These are phyloP conservation scores for Lagerstroemia fauriei DNA, from an alignment of 441 rosid species.

Conservation along the genomic window DNA sequence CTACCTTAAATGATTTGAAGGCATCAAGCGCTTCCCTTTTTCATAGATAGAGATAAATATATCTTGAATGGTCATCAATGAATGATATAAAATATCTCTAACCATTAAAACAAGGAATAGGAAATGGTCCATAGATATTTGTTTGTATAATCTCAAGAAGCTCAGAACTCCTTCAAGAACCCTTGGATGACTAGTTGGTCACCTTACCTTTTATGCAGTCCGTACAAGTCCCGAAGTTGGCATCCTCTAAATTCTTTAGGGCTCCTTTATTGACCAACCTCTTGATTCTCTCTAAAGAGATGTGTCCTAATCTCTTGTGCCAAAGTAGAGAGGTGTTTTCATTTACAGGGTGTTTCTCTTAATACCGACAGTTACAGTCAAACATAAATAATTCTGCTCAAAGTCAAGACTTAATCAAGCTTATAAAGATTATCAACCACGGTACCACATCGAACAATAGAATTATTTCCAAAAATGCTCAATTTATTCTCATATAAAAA, in stretches of 20 bases:
- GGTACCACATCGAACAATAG: neutral
- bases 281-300: conserved; percentile 11
- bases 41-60: no score
- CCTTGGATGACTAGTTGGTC: no score
- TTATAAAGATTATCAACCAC: neutral
- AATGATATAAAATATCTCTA: no score
- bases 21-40: no score
- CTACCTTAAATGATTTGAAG: no score
- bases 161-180: no score
- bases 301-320: neutral
- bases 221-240: neutral
- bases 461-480: neutral
- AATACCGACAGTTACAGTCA: neutral
- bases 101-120: no score
- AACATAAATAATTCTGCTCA: neutral
- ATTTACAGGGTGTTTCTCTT: neutral
- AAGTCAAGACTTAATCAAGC: conserved; percentile 4
- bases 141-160: no score
- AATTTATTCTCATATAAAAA: neutral
- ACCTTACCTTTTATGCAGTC: neutral
- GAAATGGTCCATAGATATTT: no score
- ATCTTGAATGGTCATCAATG: no score
- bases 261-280: conserved; percentile 8
- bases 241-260: neutral
- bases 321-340: conserved; percentile 1